A percentile compares a stretch with the other conserved stretches of the same genome.
Conservation (phyloP, 2,329 filamentous ascomycete species). For the Paraconiothyrium brasiliense region DNA sequence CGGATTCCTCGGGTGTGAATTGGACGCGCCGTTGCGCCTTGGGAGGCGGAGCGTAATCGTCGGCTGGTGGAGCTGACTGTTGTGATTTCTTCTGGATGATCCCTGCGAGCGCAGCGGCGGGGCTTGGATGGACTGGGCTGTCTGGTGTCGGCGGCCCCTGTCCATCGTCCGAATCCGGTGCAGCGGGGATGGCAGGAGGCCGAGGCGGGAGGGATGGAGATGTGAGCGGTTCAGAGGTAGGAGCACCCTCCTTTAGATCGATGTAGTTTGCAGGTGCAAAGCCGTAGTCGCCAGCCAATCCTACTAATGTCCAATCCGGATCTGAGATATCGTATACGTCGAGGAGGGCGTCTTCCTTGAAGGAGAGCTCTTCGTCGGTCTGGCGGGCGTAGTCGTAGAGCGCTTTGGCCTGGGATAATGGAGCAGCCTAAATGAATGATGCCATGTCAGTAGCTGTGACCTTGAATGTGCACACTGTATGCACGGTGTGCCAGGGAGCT, state of each 20-base stretch:
- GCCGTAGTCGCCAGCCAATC: constrained; percentile 83
- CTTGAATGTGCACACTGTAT: not conserved
- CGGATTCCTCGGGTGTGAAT: constrained; percentile 73
- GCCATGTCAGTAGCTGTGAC: constrained; percentile 18
- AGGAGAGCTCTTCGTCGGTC: constrained; percentile 97
- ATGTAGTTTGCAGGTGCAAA: constrained; percentile 98
- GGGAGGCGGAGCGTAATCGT: constrained; percentile 62
- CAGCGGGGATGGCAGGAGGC: constrained; percentile 48
- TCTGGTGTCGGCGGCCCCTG: constrained; percentile 55
- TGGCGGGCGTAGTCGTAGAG: constrained; percentile 98
- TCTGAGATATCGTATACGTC: constrained; percentile 90
- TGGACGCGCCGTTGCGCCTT: constrained; percentile 60
- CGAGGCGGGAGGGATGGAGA: constrained; percentile 57
- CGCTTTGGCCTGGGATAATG: constrained; percentile 79
- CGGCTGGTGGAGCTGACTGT: constrained; percentile 39
- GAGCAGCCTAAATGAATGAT: constrained; percentile 64
- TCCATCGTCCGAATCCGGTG: constrained; percentile 56
- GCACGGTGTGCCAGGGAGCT: not conserved
- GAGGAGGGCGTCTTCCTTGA: constrained; percentile 85
- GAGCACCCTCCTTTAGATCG: constrained; percentile 67
- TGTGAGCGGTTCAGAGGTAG: constrained; percentile 51
- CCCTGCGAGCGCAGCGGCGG: constrained; percentile 67
- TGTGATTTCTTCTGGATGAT: constrained; percentile 61
- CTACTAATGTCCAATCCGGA: constrained; percentile 95
- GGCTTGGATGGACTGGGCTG: constrained; percentile 59